Evolutionary conservation across 108 stramenopile species (phyloP), one percentile per base, ranked within the genome.

Genomic region (Phaeodactylum tricornutum): DNA sequence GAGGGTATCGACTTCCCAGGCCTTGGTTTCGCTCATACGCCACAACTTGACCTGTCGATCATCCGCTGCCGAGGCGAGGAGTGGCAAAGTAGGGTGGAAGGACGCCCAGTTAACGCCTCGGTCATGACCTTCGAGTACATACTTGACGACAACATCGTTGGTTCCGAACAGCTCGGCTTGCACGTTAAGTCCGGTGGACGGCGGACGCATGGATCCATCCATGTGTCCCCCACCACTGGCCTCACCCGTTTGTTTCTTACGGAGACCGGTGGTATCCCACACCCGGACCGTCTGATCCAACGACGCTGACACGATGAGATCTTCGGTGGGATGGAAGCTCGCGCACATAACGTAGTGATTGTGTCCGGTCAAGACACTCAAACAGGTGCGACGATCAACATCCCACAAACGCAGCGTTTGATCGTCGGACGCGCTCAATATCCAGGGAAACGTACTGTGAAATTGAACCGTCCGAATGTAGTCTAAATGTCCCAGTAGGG

Each of bases 261-360:
- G 76, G 43, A 99, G 67, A 30, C 96, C 97, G 15, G 92, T 76
- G 6, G 93, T 97, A 62, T 99, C 98, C 98, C 98, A 99, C 24
- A 99, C 98, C 6, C 98, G 73, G 21, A 99, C 98, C 14, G 98
- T 97, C 61, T 98, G 96, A 69, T 99, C 98, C 55, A 99, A 73
- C 39, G 87, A 90, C 25, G 98, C 98, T 16, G 86, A 89, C 24
- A 99, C 98, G 60, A 99, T 95, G 33, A 99, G 69, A 77, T 99
- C 98, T 42, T 99, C 98, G 32, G 84, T 77, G 1, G 97, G 97
- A 70, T 99, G 99, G 61, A 99, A 99, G 4, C 80, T 59, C 4
- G 99, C 99, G 67, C 97, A 97, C 99, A 99, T 99, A 58, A 99
- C 97, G 67, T 99, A 99, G 75, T 99, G 99, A 54, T 98, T 98